These are phyloP conservation scores for Colletotrichum sp. DNA, from an alignment of 2,329 filamentous ascomycete genomes.

Conservation along the genomic window DNA sequence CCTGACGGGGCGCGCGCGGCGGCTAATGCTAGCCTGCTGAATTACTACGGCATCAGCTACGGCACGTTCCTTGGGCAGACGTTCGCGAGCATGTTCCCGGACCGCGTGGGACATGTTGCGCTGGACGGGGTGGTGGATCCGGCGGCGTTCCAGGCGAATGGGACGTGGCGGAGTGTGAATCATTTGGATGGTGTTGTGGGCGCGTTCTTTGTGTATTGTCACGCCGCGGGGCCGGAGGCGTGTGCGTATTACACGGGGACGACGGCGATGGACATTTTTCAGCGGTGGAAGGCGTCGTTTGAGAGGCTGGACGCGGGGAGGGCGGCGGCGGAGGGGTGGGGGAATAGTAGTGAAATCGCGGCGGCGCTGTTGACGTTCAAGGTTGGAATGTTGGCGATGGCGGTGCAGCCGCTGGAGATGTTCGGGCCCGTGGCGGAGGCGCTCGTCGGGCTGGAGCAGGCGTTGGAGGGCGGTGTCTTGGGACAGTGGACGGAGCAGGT, in stretches of 20 bases:
- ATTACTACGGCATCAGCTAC: conserved; percentile 53
- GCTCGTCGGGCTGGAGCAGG: not conserved
- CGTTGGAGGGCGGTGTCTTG: not conserved
- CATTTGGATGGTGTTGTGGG: conserved; percentile 47
- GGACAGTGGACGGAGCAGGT: not conserved
- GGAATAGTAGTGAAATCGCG: conserved; percentile 3
- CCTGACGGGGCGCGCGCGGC: conserved; percentile 9
- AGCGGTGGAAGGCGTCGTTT: conserved; percentile 24
- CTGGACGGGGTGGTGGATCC: conserved; percentile 52
- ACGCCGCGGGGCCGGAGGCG: conserved; percentile 38
- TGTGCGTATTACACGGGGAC: conserved; percentile 42
- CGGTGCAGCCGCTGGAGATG: not conserved
- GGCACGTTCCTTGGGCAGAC: conserved; percentile 47
- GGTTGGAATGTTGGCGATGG: not conserved
- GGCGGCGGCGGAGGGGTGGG: conserved; percentile 21
- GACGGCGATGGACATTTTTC: conserved; percentile 36
- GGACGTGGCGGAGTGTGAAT: conserved; percentile 42
- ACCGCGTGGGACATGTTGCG: conserved; percentile 36
- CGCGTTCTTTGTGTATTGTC: conserved; percentile 48
- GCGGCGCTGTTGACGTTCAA: not conserved
- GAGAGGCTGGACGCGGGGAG: conserved; percentile 19
- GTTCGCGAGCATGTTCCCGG: conserved; percentile 44
- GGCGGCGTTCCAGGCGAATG: conserved; percentile 35
- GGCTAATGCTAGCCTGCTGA: conserved; percentile 28
- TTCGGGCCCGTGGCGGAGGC: not conserved